A percentile compares a stretch with the other conserved stretches of the same genome.
These are phyloP conservation scores for Ramaria rubella DNA, from an alignment of 768 basidiomycete species.

Conservation along the genomic window DNA sequence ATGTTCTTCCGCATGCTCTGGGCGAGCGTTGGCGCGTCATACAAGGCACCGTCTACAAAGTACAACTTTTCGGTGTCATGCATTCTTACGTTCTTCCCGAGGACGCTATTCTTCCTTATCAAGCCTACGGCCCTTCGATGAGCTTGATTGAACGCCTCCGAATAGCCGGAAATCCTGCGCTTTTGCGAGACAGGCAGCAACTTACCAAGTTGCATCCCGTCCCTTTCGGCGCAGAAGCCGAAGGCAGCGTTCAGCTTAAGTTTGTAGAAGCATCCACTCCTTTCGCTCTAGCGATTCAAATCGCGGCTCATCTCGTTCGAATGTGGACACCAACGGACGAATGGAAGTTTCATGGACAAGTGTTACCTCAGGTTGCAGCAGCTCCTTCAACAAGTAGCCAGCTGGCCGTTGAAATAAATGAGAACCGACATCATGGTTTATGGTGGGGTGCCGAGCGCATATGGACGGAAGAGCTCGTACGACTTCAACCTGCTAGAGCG, in stretches of 20 bases:
- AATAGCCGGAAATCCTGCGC: background rate
- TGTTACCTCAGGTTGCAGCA: constrained; percentile 32
- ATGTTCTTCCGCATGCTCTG: constrained; percentile 28
- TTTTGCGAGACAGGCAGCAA: constrained; percentile 18
- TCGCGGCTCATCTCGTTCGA: constrained; percentile 52
- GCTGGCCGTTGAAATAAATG: background rate
- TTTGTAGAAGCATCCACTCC: constrained; percentile 55
- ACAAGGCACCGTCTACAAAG: constrained; percentile 58
- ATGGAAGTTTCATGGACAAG: constrained; percentile 36
- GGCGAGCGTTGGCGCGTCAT: constrained; percentile 48
- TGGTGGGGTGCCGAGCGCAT: constrained; percentile 91
- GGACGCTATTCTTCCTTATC: constrained; percentile 64
- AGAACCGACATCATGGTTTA: constrained; percentile 62
- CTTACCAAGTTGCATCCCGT: constrained; percentile 50
- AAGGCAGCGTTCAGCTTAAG: constrained; percentile 15
- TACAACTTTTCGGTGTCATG: constrained; percentile 58
- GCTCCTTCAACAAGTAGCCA: background rate
- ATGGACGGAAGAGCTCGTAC: constrained; percentile 80
- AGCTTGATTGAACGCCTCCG: constrained; percentile 18
- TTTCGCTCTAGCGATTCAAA: constrained; percentile 66
- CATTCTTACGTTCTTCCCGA: constrained; percentile 45
- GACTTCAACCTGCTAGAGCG: constrained; percentile 53
- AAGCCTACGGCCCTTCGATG: constrained; percentile 52
- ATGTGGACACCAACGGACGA: constrained; percentile 73
- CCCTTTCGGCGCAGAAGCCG: constrained; percentile 18